A percentile compares a stretch with the other conserved stretches of the same genome.
Evolutionary conservation across 306 rosid genomes (phyloP).

Genomic region (Citrullus mucosospermus): DNA sequence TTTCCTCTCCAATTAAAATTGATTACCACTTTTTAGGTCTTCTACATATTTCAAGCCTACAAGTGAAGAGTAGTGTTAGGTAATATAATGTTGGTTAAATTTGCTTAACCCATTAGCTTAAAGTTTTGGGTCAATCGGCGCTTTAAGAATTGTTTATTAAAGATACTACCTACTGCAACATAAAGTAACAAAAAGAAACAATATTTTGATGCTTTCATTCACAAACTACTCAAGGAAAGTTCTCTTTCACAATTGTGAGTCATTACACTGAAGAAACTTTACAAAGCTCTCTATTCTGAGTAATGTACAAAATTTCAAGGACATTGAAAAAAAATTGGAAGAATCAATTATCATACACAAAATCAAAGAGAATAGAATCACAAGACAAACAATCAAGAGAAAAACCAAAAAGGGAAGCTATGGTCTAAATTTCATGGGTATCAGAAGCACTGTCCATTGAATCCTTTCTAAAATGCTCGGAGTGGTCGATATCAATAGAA

Average conservation of each 20-base stretch:
- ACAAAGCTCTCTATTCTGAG: slow-evolving; percentile 6
- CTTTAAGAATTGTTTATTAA: background rate
- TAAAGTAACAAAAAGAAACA: background rate
- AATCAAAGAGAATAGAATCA: background rate
- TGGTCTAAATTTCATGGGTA: slow-evolving; percentile 45
- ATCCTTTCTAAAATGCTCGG: slow-evolving; percentile 72
- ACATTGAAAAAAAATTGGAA: background rate
- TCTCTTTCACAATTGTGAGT: slow-evolving; percentile 9
- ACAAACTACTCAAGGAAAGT: background rate
- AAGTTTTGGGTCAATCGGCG: too few species aligned
- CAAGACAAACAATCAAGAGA: slow-evolving; percentile 5
- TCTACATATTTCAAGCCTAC: too few species aligned
- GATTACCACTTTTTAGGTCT: too few species aligned
- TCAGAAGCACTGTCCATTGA: slow-evolving; percentile 72
- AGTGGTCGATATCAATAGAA: slow-evolving; percentile 41
- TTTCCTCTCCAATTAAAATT: too few species aligned
- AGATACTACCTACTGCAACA: background rate
- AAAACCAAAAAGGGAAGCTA: slow-evolving; percentile 12
- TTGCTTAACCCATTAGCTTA: too few species aligned
- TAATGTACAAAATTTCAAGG: slow-evolving; percentile 4
- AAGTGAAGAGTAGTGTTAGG: too few species aligned
- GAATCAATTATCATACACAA: slow-evolving; percentile 5
- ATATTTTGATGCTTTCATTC: slow-evolving; percentile 1
- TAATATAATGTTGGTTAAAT: too few species aligned
- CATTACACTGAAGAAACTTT: background rate